Percentiles rank a stretch among this genome's conserved stretches.
These are phyloP conservation scores for Neurospora tetrasperma DNA, from an alignment of 495 filamentous ascomycete species.

Conservation along the genomic window DNA sequence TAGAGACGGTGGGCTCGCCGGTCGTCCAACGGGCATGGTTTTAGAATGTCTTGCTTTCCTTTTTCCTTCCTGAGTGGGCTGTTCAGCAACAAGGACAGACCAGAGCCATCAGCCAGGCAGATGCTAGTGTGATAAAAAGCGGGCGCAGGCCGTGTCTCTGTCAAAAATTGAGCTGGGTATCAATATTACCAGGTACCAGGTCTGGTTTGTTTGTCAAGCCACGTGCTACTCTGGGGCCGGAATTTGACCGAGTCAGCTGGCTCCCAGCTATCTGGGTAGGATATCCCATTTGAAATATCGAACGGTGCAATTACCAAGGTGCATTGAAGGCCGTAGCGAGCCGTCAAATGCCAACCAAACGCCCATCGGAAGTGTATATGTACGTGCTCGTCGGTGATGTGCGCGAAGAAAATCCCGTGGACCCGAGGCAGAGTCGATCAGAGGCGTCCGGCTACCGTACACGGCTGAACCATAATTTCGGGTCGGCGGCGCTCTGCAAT, in stretches of 20 bases:
- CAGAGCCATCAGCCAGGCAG: background rate
- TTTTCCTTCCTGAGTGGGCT: background rate
- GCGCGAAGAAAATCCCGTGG: background rate
- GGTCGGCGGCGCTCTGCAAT: background rate
- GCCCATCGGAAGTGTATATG: background rate
- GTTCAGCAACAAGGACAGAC: background rate
- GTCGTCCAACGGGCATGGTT: background rate
- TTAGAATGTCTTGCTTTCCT: background rate
- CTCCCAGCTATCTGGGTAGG: background rate
- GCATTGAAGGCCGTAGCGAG: background rate
- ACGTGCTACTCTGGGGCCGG: background rate
- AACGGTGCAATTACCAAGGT: background rate
- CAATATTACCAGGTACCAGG: background rate
- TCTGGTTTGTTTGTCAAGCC: background rate
- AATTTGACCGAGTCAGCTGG: background rate
- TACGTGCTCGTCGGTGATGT: background rate
- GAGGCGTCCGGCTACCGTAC: background rate
- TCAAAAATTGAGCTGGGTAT: background rate
- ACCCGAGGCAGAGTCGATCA: background rate
- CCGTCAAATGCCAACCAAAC: background rate
- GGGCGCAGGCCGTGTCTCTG: background rate
- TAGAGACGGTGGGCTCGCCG: background rate
- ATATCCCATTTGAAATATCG: background rate
- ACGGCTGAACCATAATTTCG: background rate
- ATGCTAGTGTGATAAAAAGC: background rate